A percentile compares a stretch with the other conserved stretches of the same genome.
These are phyloP conservation scores for Nitzschia palea DNA, from an alignment of 108 stramenopile species.

Conservation along the genomic window DNA sequence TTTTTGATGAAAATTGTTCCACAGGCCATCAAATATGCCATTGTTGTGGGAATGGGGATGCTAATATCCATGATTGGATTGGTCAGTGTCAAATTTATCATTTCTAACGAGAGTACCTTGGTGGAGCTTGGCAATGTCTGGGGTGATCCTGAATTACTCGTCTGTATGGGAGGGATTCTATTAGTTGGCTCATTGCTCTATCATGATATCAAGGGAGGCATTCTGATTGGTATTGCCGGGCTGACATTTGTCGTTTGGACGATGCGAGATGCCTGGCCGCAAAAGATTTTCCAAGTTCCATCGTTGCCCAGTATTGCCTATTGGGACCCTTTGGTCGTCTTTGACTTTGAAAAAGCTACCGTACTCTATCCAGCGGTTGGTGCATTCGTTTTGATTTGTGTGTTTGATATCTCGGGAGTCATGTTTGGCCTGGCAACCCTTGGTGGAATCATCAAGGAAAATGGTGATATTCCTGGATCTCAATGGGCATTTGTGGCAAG, in stretches of 20 bases:
- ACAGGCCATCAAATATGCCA: conserved; percentile 45
- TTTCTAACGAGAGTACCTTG: conserved; percentile 43
- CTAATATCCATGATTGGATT: conserved; percentile 60
- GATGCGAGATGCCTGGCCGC: conserved; percentile 34
- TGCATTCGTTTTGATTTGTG: conserved; percentile 54
- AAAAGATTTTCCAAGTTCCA: conserved; percentile 39
- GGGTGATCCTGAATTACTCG: conserved; percentile 26
- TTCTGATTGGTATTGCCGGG: conserved; percentile 50
- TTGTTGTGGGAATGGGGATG: conserved; percentile 68
- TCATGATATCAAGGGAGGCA: conserved; percentile 52
- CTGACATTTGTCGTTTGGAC: conserved; percentile 42
- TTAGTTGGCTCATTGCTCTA: conserved; percentile 45
- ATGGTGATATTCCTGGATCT: conserved; percentile 46
- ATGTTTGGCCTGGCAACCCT: conserved; percentile 57
- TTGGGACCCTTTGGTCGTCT: conserved; percentile 22
- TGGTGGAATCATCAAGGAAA: conserved; percentile 34
- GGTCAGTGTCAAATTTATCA: conserved; percentile 47
- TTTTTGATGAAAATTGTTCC: conserved; percentile 35
- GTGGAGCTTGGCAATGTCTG: conserved; percentile 48
- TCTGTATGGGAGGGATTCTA: conserved; percentile 47
- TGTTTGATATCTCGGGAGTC: conserved; percentile 67
- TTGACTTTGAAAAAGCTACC: conserved; percentile 19
- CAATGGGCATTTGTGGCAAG: conserved; percentile 50
- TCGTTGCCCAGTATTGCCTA: conserved; percentile 13
- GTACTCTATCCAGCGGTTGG: conserved; percentile 35